Evolutionary conservation across 176 grass and related monocot species (phyloP).

Genomic region (Lolium multiflorum): DNA sequence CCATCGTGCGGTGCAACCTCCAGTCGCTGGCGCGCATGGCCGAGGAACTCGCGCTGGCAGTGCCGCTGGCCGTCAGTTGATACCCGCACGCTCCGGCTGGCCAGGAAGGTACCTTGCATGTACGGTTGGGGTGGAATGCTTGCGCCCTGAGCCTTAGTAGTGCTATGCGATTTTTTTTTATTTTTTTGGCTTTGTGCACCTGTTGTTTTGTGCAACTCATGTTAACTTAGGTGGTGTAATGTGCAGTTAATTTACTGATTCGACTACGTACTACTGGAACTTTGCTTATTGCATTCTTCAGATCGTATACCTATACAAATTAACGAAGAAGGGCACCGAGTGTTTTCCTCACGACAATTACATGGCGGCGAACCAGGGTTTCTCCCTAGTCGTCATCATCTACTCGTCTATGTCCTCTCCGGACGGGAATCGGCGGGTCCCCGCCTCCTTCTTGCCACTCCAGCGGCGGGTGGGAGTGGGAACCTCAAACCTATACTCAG

Average conservation of each 20-base stretch:
- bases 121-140: neutral
- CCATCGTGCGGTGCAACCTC: constrained; percentile 84
- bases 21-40: constrained; percentile 64
- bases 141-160: neutral
- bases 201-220: neutral
- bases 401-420: too few species aligned
- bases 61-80: constrained; percentile 7
- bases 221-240: neutral
- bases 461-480: too few species aligned
- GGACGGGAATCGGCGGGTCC: too few species aligned
- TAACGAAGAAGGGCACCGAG: too few species aligned
- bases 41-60: constrained; percentile 38
- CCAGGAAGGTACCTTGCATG: neutral
- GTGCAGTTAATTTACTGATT: constrained; percentile 14
- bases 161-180: neutral
- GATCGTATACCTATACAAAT: too few species aligned
- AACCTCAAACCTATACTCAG: too few species aligned
- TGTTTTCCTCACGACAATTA: too few species aligned
- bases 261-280: neutral
- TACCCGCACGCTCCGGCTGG: neutral
- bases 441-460: too few species aligned
- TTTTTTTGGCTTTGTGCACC: neutral
- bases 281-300: neutral
- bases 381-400: too few species aligned
- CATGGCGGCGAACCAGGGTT: too few species aligned